A percentile compares a stretch with the other conserved stretches of the same genome.
Conservation (phyloP, 2,329 filamentous ascomycete species). For the Alternaria brassicicola region DNA sequence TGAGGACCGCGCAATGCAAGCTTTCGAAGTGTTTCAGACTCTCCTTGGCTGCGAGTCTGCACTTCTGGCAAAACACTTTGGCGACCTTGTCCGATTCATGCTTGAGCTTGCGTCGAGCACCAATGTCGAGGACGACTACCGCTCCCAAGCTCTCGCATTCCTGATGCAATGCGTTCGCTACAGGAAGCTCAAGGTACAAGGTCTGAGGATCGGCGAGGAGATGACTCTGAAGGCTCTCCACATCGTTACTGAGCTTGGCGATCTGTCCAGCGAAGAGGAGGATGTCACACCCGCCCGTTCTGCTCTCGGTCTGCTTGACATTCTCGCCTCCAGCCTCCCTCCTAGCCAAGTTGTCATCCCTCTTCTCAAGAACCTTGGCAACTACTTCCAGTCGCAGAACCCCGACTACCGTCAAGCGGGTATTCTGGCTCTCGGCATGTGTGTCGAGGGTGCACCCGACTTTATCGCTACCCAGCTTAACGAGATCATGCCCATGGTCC, state of each 20-base stretch:
- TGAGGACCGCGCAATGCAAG: slow-evolving; percentile 85
- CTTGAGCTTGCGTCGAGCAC: slow-evolving; percentile 81
- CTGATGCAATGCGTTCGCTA: slow-evolving; percentile 91
- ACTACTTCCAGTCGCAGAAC: slow-evolving; percentile 76
- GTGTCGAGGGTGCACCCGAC: slow-evolving; percentile 94
- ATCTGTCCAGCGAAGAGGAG: slow-evolving; percentile 74
- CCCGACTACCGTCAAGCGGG: slow-evolving; percentile 85
- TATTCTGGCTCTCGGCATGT: slow-evolving; percentile 90
- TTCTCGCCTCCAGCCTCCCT: slow-evolving; percentile 84
- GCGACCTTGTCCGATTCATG: slow-evolving; percentile 92
- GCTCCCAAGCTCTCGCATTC: slow-evolving; percentile 90
- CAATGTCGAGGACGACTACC: slow-evolving; percentile 79
- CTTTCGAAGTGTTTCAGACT: slow-evolving; percentile 97
- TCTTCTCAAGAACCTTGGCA: slow-evolving; percentile 82
- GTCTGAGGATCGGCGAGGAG: slow-evolving; percentile 82
- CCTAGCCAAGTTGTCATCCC: slow-evolving; percentile 94
- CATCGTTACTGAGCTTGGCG: slow-evolving; percentile 87
- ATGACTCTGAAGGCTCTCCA: slow-evolving; percentile 87
- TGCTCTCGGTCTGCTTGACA: slow-evolving; percentile 85
- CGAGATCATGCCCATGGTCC: slow-evolving; percentile 81
- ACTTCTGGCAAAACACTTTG: slow-evolving; percentile 83
- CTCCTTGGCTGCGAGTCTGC: slow-evolving; percentile 88
- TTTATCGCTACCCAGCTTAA: slow-evolving; percentile 94
- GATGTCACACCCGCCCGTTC: slow-evolving; percentile 84
- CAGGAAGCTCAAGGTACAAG: slow-evolving; percentile 94